Evolutionary conservation across 768 basidiomycete genomes (phyloP), one percentile per base, ranked within the genome.

Genomic region (Pleurotus djamor): DNA sequence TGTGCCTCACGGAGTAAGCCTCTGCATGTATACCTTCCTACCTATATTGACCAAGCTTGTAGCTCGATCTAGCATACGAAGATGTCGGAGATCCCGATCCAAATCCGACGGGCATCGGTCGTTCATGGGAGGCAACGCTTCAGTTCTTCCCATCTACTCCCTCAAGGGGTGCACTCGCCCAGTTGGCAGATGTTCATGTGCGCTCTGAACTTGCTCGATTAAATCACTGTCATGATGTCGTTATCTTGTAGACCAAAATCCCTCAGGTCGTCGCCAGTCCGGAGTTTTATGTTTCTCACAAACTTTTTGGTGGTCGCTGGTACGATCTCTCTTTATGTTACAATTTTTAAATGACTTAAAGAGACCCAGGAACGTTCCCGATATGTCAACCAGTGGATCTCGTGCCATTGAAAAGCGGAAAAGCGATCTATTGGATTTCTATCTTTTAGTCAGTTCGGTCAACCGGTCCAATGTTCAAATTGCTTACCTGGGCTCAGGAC

Each of bases 11-110:
- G 75, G 75, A 5, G 74, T 75, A 60, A 8, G 2, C 13, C 21
- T 43, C 1, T 16, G n/a, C 17, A 21, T 13, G 4, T 5, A 17
- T 43, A 41, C 54, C 13, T 21, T 50, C 12, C 28, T 33, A 32
- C 49, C 28, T 32, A 34, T 14, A 28, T 16, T 34, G 13, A 43
- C 47, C 16, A 7, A 14, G 0, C 47, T 14, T 28, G 4, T 54
- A 76, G 75, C 64, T 76, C 12, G 73, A 76, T 47, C 68, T 76
- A 7, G 60, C 74, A 8, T 75, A 76, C 56, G 75, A 76, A 62
- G 75, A 76, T 45, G 73, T 76, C 4, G 75, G 74, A 2, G 61
- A 76, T 51, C 75, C 75, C 0, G 68, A 75, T 49, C 75, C 74
- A 6, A 68, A 69, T 34, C 75, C 74, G 14, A 67, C 64, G 4